phyloP scores from a whole-genome alignment of 2,329 filamentous ascomycete species.

The Aspergillus calidoustus region DNA sequence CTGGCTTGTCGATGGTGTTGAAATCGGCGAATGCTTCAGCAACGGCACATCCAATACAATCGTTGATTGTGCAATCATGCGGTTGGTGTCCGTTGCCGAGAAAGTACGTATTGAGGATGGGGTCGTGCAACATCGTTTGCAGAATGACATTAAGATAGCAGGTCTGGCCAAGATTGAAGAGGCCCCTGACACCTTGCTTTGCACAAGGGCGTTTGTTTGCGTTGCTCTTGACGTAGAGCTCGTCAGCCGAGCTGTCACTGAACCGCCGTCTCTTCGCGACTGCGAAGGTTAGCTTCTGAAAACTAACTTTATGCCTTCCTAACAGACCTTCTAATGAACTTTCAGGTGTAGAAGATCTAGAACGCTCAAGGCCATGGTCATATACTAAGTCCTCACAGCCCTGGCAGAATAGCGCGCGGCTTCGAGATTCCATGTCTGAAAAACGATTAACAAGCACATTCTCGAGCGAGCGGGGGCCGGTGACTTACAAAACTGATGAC shows the following conservation, averaged over 20 bases:
- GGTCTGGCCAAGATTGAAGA: slow-evolving; percentile 98
- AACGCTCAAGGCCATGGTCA: slow-evolving; percentile 44
- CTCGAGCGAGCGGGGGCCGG: too few relatives aligned
- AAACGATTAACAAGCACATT: slow-evolving; percentile 14
- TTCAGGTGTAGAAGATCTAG: slow-evolving; percentile 32
- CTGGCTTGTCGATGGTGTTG: slow-evolving; percentile 68
- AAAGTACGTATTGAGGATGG: slow-evolving; percentile 88
- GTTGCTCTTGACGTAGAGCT: slow-evolving; percentile 76
- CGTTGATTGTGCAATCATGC: slow-evolving; percentile 67
- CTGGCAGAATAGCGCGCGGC: slow-evolving; percentile 45
- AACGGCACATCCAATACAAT: slow-evolving; percentile 65
- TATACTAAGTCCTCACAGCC: slow-evolving; percentile 48
- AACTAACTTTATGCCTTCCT: background rate
- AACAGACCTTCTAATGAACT: slow-evolving; percentile 27
- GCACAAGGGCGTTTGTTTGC: slow-evolving; percentile 80
- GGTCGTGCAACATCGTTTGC: slow-evolving; percentile 92
- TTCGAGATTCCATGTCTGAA: slow-evolving; percentile 48
- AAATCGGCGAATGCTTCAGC: slow-evolving; percentile 68
- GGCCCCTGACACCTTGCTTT: slow-evolving; percentile 83
- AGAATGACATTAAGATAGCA: slow-evolving; percentile 98
- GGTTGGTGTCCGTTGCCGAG: slow-evolving; percentile 86
- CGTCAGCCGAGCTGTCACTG: slow-evolving; percentile 62
- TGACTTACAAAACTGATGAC: slow-evolving; percentile 47
- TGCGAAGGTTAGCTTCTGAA: slow-evolving; percentile 9
- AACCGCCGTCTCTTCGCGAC: slow-evolving; percentile 42